These are phyloP conservation scores for Pyrenochaeta sp. DNA, from an alignment of 2,329 filamentous ascomycete species.

Conservation along the genomic window DNA sequence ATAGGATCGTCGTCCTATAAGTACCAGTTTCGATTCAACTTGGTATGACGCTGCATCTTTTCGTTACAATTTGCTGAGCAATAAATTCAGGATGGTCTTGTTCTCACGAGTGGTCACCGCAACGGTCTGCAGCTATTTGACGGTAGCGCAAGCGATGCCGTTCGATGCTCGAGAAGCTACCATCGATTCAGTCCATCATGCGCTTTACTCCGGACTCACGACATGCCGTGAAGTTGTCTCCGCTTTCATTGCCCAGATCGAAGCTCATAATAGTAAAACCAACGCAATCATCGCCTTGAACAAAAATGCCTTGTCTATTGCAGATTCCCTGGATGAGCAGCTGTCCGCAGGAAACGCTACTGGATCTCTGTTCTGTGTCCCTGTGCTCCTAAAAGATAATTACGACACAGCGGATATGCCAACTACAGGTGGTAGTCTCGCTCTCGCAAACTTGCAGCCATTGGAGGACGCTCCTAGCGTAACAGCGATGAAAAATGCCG, in stretches of 20 bases:
- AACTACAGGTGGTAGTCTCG: slow-evolving; percentile 64
- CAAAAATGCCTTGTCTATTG: slow-evolving; percentile 55
- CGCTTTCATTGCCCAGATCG: slow-evolving; percentile 64
- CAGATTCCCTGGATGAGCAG: slow-evolving; percentile 58
- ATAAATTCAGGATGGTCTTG: slow-evolving; percentile 11
- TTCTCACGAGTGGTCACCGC: neutral
- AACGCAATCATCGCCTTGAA: slow-evolving; percentile 66
- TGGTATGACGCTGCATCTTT: slow-evolving; percentile 7
- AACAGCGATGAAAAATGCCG: slow-evolving; percentile 56
- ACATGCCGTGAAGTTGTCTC: slow-evolving; percentile 64
- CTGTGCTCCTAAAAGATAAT: slow-evolving; percentile 70
- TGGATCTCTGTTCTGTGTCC: slow-evolving; percentile 66
- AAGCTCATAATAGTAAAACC: slow-evolving; percentile 62
- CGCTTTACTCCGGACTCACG: slow-evolving; percentile 60
- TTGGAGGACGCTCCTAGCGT: slow-evolving; percentile 61
- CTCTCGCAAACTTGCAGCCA: slow-evolving; percentile 58
- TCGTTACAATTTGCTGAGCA: slow-evolving; percentile 1
- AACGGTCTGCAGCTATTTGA: slow-evolving; percentile 15
- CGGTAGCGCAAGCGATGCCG: slow-evolving; percentile 34
- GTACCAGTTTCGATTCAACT: neutral
- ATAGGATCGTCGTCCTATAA: no score
- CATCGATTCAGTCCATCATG: slow-evolving; percentile 63
- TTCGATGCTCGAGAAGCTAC: slow-evolving; percentile 67
- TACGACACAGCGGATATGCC: slow-evolving; percentile 63
- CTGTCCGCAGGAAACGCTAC: slow-evolving; percentile 59